Evolutionary conservation across 768 basidiomycete species (phyloP).

Genomic region (Serendipita indica): DNA sequence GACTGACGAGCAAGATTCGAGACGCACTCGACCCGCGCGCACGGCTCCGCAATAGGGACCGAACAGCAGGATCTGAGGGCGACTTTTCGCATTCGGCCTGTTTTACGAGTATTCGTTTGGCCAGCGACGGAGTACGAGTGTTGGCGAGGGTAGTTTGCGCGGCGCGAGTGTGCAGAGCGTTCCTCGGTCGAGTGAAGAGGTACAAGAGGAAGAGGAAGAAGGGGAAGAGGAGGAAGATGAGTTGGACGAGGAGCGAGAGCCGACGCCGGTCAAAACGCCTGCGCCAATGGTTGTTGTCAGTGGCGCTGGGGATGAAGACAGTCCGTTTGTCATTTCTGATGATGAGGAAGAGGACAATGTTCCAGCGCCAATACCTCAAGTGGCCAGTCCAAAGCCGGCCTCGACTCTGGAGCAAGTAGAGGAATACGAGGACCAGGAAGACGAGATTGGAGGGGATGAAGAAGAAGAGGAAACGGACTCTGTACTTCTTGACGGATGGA

Average conservation of each 20-base stretch:
- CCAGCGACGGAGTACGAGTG: constrained; percentile 19
- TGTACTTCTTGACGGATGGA: background rate
- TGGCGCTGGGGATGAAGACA: constrained; percentile 5
- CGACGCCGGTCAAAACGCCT: background rate
- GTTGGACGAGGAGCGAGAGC: background rate
- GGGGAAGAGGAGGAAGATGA: constrained; percentile 20
- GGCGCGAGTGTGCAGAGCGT: constrained; percentile 31
- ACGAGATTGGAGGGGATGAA: constrained; percentile 14
- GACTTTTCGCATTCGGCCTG: constrained; percentile 15
- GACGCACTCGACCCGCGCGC: constrained; percentile 37
- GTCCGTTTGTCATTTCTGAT: constrained; percentile 7
- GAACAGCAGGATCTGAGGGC: no score
- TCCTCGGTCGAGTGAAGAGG: constrained; percentile 45
- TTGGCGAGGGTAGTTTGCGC: constrained; percentile 19
- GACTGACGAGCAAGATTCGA: constrained; percentile 41
- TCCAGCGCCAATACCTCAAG: background rate
- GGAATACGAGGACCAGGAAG: background rate
- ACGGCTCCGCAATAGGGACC: constrained; percentile 11
- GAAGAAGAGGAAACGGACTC: background rate
- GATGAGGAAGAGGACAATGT: background rate
- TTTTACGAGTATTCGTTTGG: constrained; percentile 10
- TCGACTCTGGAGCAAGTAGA: constrained; percentile 20
- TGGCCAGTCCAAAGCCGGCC: background rate
- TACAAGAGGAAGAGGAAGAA: constrained; percentile 42
- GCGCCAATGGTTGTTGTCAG: background rate